phyloP scores from a whole-genome alignment of 1,284 basidiomycete genomes.

The Trichosporon sp. region DNA sequence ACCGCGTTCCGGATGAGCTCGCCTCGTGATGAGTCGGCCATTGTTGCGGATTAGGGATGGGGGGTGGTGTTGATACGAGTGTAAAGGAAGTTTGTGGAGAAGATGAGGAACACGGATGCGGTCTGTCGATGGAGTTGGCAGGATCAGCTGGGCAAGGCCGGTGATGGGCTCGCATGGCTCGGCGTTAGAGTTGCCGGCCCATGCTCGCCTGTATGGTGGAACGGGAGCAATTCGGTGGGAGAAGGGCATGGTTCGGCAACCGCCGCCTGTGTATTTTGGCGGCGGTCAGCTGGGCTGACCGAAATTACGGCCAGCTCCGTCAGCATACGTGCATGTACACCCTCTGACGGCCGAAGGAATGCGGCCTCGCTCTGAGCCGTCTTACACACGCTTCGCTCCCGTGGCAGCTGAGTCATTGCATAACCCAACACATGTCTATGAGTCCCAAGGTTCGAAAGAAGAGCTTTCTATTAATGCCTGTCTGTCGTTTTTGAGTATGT shows the following conservation, averaged over 20 bases:
- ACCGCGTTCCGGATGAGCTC: constrained; percentile 79
- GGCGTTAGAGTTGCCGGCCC: constrained; percentile 12
- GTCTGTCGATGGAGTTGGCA: background rate
- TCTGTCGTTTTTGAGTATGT: constrained; percentile 11
- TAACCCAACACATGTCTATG: background rate
- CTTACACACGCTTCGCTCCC: background rate
- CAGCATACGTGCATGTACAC: background rate
- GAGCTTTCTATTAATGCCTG: background rate
- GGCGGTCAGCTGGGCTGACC: no score
- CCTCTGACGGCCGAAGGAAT: no score
- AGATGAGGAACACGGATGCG: background rate
- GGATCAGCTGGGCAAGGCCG: background rate
- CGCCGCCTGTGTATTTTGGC: background rate
- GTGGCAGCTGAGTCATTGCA: background rate
- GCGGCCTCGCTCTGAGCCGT: no score
- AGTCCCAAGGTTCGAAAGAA: constrained; percentile 12
- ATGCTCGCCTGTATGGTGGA: background rate
- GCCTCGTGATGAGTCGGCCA: constrained; percentile 57
- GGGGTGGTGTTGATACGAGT: background rate
- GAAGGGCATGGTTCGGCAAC: background rate
- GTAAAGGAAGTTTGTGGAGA: background rate
- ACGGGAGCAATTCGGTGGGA: background rate
- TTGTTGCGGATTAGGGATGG: constrained; percentile 19
- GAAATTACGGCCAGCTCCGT: background rate
- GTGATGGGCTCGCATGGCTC: background rate